Percentiles rank a stretch among this genome's conserved stretches.
Evolutionary conservation across 805 yeast genomes (phyloP).

Genomic region (Kazachstania taianensis): DNA sequence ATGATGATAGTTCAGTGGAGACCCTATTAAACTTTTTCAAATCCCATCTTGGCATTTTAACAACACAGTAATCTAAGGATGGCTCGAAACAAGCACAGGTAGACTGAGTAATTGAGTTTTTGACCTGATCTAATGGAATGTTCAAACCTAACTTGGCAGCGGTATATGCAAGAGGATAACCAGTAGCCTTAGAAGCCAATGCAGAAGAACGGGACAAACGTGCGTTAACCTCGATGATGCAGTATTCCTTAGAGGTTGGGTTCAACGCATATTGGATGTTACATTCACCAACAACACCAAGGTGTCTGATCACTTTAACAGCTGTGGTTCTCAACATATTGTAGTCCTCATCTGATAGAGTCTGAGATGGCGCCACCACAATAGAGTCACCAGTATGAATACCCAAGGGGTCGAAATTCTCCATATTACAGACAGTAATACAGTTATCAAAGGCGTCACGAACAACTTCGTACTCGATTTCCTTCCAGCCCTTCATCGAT

Average conservation of each 20-base stretch:
- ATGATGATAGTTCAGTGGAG: conserved; percentile 73
- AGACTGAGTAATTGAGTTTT: conserved; percentile 84
- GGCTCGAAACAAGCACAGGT: conserved; percentile 98
- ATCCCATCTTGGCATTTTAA: conserved; percentile 98
- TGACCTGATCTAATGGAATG: conserved; percentile 83
- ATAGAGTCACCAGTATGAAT: conserved; percentile 98
- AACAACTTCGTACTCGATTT: conserved; percentile 96
- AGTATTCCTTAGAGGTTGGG: conserved; percentile 87
- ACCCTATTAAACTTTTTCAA: conserved; percentile 91
- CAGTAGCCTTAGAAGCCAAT: conserved; percentile 96
- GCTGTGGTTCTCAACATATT: conserved; percentile 98
- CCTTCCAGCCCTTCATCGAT: conserved; percentile 99
- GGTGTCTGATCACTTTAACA: conserved; percentile 89
- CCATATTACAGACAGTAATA: conserved; percentile 99
- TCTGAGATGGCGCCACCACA: conserved; percentile 97
- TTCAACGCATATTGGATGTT: conserved; percentile 94
- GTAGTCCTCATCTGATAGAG: conserved; percentile 91
- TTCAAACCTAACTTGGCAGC: conserved; percentile 95
- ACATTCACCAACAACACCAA: conserved; percentile 99
- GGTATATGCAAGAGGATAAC: conserved; percentile 94
- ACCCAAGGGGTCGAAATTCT: conserved; percentile 96
- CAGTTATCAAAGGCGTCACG: conserved; percentile 96
- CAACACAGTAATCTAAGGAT: conserved; percentile 90
- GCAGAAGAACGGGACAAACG: conserved; percentile 98
- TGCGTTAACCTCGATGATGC: conserved; percentile 96